phyloP scores from a whole-genome alignment of 177 flowering plant genomes.

The Tripterygium wilfordii region DNA sequence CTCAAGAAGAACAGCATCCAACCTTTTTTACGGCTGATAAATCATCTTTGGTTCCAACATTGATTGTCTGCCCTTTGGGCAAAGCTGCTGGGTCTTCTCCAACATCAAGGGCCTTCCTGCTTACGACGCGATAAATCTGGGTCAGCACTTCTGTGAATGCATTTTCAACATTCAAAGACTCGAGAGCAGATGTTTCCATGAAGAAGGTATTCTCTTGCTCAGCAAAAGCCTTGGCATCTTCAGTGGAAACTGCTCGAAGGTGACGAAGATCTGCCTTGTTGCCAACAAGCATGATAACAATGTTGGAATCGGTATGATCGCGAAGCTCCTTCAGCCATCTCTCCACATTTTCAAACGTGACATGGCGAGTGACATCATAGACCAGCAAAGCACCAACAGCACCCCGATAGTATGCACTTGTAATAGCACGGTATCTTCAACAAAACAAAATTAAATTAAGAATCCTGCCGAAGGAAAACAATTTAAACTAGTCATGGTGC shows the following conservation, averaged over 20 bases:
- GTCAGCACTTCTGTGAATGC: slow-evolving; percentile 79
- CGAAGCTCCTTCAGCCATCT: slow-evolving; percentile 85
- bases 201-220: slow-evolving; percentile 66
- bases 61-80: slow-evolving; percentile 78
- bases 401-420: slow-evolving; percentile 86
- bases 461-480: too few species aligned
- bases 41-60: slow-evolving; percentile 67
- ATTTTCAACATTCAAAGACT: slow-evolving; percentile 68
- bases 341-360: slow-evolving; percentile 77
- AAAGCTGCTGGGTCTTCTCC: slow-evolving; percentile 67
- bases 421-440: slow-evolving; percentile 74
- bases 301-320: slow-evolving; percentile 70
- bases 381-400: slow-evolving; percentile 86
- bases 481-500: too few species aligned
- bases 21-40: slow-evolving; percentile 70
- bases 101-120: slow-evolving; percentile 69
- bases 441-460: too few species aligned
- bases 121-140: slow-evolving; percentile 67
- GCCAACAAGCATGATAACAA: slow-evolving; percentile 80
- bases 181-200: slow-evolving; percentile 90
- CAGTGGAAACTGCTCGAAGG: slow-evolving; percentile 64
- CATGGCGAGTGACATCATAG: slow-evolving; percentile 77
- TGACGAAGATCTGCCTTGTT: slow-evolving; percentile 87
- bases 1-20: slow-evolving; percentile 64
- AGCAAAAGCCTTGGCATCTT: slow-evolving; percentile 63